Evolutionary conservation across 495 filamentous ascomycete species (phyloP).

Genomic region (Extremus antarcticus): DNA sequence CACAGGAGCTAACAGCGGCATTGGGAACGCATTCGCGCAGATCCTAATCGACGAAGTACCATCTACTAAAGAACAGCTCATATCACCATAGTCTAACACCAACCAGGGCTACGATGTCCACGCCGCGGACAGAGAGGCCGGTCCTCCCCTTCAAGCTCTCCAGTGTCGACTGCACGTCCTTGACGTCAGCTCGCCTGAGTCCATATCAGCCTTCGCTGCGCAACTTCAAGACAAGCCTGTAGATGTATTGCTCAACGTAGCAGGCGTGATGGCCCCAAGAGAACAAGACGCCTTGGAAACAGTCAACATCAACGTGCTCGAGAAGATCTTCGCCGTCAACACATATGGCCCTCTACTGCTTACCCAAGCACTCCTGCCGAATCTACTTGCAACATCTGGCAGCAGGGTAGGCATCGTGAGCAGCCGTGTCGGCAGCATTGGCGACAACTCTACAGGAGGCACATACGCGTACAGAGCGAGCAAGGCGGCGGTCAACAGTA

Average conservation of each 20-base stretch:
- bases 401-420: constrained; percentile 27
- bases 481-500: constrained; percentile 46
- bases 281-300: constrained; percentile 23
- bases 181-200: constrained; percentile 32
- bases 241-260: constrained; percentile 30
- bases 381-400: constrained; percentile 15
- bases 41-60: constrained; percentile 25
- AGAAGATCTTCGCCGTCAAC: constrained; percentile 26
- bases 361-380: constrained; percentile 32
- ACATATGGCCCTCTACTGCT: constrained; percentile 31
- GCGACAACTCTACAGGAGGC: constrained; percentile 50
- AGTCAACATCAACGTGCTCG: constrained; percentile 5
- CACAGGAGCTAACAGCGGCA: constrained; percentile 29
- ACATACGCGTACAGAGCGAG: constrained; percentile 68
- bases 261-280: constrained; percentile 24
- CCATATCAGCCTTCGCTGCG: constrained; percentile 22
- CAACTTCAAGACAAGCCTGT: constrained; percentile 17
- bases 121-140: constrained; percentile 28
- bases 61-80: constrained; percentile 15
- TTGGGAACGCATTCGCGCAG: constrained; percentile 24
- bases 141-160: constrained; percentile 36
- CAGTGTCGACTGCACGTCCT: constrained; percentile 38
- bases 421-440: constrained; percentile 33
- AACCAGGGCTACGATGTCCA: constrained; percentile 27
- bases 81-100: neutral